Conservation (phyloP, 2,329 filamentous ascomycete species). For the Immersiporthe knoxdaviesiana region DNA sequence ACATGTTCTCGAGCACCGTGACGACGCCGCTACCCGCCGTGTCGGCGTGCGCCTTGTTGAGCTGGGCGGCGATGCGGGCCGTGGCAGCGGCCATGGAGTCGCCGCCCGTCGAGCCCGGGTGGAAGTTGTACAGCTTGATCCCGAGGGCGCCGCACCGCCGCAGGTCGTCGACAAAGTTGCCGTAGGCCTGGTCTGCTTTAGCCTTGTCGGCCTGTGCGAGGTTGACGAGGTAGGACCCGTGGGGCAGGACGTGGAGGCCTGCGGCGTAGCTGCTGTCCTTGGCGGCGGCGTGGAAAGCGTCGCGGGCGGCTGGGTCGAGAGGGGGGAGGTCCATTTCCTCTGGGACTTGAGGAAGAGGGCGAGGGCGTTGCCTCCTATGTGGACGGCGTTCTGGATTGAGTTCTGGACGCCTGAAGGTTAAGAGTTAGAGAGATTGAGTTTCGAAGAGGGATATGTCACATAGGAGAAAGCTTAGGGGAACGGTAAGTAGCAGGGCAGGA, state of each 20-base stretch:
- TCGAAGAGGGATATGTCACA: slow-evolving; percentile 8
- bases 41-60: slow-evolving; percentile 80
- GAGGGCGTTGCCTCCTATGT: slow-evolving; percentile 90
- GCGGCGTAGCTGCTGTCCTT: slow-evolving; percentile 72
- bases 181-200: slow-evolving; percentile 85
- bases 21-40: slow-evolving; percentile 67
- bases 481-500: not conserved
- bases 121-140: slow-evolving; percentile 96
- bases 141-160: slow-evolving; percentile 82
- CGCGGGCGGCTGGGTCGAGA: slow-evolving; percentile 67
- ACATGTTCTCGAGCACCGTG: slow-evolving; percentile 95
- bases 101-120: slow-evolving; percentile 82
- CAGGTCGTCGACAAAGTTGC: slow-evolving; percentile 85
- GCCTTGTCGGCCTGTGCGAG: slow-evolving; percentile 80
- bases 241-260: slow-evolving; percentile 77
- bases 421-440: not conserved
- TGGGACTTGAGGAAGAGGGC: slow-evolving; percentile 96
- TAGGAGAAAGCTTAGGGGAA: slow-evolving; percentile 12
- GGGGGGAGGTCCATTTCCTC: slow-evolving; percentile 91
- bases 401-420: slow-evolving; percentile 78
- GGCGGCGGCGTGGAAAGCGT: slow-evolving; percentile 72
- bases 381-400: slow-evolving; percentile 73
- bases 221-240: slow-evolving; percentile 96
- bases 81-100: slow-evolving; percentile 71
- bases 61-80: slow-evolving; percentile 74